phyloP scores from a whole-genome alignment of 345 rosid species.

The Rhodamnia rubescens region DNA sequence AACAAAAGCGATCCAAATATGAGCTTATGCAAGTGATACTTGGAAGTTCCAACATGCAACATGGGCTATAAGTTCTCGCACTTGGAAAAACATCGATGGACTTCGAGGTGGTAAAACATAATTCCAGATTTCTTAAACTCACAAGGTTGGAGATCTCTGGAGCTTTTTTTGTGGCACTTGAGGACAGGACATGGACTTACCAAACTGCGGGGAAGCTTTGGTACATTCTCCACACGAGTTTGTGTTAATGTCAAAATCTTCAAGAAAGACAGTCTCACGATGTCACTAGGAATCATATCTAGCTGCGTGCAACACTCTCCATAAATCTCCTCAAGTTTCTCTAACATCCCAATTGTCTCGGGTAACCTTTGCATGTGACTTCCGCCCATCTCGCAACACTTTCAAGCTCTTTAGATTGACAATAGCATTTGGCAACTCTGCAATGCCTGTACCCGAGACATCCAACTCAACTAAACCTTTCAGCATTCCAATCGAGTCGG shows the following conservation, averaged over 20 bases:
- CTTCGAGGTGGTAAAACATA: background rate
- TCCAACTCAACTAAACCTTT: background rate
- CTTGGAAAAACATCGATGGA: background rate
- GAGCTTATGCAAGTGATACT: background rate
- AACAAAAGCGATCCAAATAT: background rate
- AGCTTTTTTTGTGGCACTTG: accelerated
- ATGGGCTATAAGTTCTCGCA: background rate
- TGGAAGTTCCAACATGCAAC: background rate
- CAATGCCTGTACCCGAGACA: accelerated
- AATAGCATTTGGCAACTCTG: background rate
- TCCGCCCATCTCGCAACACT: accelerated
- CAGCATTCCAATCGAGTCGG: background rate
- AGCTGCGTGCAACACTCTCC: accelerated
- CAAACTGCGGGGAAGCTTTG: background rate
- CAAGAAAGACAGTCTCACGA: background rate
- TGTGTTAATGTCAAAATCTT: accelerated
- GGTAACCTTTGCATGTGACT: background rate
- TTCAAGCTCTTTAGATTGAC: background rate
- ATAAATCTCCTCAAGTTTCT: background rate
- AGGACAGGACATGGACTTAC: background rate
- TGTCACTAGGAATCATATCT: background rate
- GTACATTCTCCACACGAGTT: background rate
- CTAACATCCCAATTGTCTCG: background rate
- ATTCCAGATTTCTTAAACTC: background rate
- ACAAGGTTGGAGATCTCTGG: background rate